Conservation (phyloP, 768 basidiomycete genomes). For the Boletus tylopilopsis region DNA sequence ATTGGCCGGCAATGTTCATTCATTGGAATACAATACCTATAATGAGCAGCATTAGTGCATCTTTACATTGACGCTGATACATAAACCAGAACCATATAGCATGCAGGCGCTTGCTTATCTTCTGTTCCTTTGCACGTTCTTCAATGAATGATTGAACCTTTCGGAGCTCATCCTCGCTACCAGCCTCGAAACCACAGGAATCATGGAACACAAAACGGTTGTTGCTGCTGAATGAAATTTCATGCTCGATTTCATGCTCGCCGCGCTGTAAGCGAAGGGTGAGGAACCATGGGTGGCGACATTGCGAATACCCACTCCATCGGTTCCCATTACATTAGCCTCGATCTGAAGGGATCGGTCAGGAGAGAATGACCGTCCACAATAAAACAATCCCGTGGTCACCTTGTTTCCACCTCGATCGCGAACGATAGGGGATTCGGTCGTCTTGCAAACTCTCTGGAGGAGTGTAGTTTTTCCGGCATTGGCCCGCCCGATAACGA, state of each 20-base stretch:
- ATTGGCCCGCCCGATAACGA: conserved; percentile 31
- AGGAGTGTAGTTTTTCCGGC: conserved; percentile 36
- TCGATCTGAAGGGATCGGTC: background rate
- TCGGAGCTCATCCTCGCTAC: conserved; percentile 9
- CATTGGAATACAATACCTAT: conserved; percentile 39
- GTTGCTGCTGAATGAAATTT: conserved; percentile 27
- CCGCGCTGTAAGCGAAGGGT: background rate
- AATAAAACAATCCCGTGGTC: too few species aligned
- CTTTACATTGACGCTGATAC: too few species aligned
- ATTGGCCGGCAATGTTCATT: conserved; percentile 23
- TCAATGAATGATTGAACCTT: conserved; percentile 26
- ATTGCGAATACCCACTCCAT: background rate
- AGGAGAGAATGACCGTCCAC: background rate
- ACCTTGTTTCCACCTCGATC: conserved; percentile 21
- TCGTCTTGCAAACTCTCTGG: conserved; percentile 35
- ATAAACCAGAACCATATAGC: too few species aligned
- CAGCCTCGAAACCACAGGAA: conserved; percentile 39
- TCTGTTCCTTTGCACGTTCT: conserved; percentile 8
- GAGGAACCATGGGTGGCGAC: too few species aligned
- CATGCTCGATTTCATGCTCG: conserved; percentile 10
- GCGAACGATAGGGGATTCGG: conserved; percentile 30
- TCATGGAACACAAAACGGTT: conserved; percentile 39
- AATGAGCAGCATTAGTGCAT: too few species aligned
- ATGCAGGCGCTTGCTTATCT: too few species aligned
- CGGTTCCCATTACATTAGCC: background rate